Evolutionary conservation across 306 rosid genomes (phyloP), one percentile per base, ranked within the genome.

Genomic region (Alnus glutinosa): DNA sequence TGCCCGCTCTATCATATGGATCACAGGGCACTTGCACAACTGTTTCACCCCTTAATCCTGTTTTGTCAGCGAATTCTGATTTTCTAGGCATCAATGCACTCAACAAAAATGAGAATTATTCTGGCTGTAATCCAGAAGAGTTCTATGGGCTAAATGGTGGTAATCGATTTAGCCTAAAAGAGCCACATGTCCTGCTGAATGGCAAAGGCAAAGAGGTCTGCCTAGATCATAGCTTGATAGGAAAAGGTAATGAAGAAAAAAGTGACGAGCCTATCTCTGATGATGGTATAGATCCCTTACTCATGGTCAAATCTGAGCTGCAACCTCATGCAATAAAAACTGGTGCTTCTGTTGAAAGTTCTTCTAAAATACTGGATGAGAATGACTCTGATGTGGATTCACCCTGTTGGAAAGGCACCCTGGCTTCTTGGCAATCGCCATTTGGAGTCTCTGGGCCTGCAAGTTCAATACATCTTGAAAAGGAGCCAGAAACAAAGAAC

Each of bases 321-420:
- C 77, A 74, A 71, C 62, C n/a, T 75, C 73, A 9, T 58, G 79
- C 32, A 30, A 16, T 52, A 47, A 32, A 58, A 51, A 36, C 57
- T 5, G 52, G 46, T 71, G 51, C 47, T 75, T 75, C 87, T 34
- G 49, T 52, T 73, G 63, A 51, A 73, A 73, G 3, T 30, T 59
- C 52, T 59, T 79, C 87, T 4, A 18, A 76, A 69, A 58, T 19
- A 55, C 68, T 75, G 19, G 87, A 71, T 14, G 90, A 84, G 59
- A 66, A 84, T 46, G 97, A 87, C 74, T 80, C 88, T 75, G 94
- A 88, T 77, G 84, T 81, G 83, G 92, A 89, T 81, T 89, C 94
- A 78, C 94, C 94, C 68, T 87, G 91, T 76, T 88, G 91, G 91
- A 85, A 84, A 79, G 94, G 94, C 80, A 84, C 79, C 58, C 47